Percentiles rank a stretch among this genome's conserved stretches.
Evolutionary conservation across 305 asterid genomes (phyloP).

Genomic region (Lippia alba): DNA sequence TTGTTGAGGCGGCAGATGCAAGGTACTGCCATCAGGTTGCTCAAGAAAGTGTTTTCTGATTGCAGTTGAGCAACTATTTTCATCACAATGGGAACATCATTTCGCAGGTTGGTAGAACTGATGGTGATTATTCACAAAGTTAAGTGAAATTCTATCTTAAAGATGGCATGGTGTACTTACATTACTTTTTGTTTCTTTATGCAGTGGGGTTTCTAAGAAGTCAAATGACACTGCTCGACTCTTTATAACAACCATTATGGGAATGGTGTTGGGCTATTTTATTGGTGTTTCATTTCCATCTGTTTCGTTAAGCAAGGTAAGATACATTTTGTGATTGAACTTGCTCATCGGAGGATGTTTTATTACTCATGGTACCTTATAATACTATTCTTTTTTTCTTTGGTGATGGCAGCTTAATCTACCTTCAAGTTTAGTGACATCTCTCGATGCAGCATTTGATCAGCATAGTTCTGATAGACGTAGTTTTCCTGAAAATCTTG

Average conservation of each 20-base stretch:
- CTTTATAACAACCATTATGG: constrained; percentile 68
- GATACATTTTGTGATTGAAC: background rate
- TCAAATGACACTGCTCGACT: constrained; percentile 68
- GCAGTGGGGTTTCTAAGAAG: constrained; percentile 71
- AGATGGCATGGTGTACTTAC: background rate
- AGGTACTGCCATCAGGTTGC: constrained; percentile 42
- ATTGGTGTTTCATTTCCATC: constrained; percentile 88
- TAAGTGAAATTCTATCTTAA: constrained; percentile 16
- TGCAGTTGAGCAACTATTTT: constrained; percentile 52
- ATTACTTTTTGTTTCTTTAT: constrained; percentile 29
- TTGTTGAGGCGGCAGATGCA: constrained; percentile 38
- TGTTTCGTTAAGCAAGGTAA: constrained; percentile 73
- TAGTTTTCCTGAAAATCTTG: constrained; percentile 83
- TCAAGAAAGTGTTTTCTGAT: constrained; percentile 60
- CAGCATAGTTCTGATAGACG: constrained; percentile 41
- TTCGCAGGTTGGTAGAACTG: constrained; percentile 68
- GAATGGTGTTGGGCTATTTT: constrained; percentile 84
- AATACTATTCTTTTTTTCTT: background rate
- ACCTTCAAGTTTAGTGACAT: constrained; percentile 69
- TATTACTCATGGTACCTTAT: constrained; percentile 15
- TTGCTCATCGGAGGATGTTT: constrained; percentile 14
- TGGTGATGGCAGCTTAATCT: constrained; percentile 68
- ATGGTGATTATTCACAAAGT: constrained; percentile 18
- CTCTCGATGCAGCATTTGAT: constrained; percentile 58
- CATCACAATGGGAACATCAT: constrained; percentile 78